Evolutionary conservation across 257 asterid genomes (phyloP), one percentile per base, ranked within the genome.

Genomic region (Handroanthus guayacan): DNA sequence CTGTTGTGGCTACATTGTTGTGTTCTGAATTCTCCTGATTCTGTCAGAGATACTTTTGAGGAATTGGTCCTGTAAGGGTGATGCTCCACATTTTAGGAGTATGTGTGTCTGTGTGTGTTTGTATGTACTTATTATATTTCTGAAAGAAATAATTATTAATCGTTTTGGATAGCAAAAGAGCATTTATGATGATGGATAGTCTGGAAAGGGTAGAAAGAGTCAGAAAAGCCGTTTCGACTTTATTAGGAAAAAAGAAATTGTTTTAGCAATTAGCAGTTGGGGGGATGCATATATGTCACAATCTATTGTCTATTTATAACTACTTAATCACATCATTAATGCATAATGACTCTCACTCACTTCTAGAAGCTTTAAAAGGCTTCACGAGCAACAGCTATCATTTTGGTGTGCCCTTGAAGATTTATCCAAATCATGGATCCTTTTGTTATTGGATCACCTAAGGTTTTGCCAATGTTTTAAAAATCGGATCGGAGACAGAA

Each of bases 261-360:
- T 69, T 14, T 80, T 75, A 80, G 74, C 72, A 57, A 74, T 80
- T 75, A 80, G 74, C 72, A 57, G 78, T 70, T 80, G 71, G 50
- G 78, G 6, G 45, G 5, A 6, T 6, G 6, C 44, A 6, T 1
- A 69, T 51, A 64, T 56, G 74, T 80, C 71, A 71, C 67, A 37
- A 43, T 17, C 31, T 25, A 25, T 54, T 43, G 47, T 65, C 75
- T 58, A 80, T 80, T 75, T 80, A 75, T 75, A 38, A 81, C 5
- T 75, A 69, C 10, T 69, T 80, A 69, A 80, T 75, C 74, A 75
- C 80, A 75, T 80, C 75, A 62, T 75, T 67, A 71, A 54, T 69
- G 18, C 74, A 78, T 63, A 69, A 75, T 62, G 67, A 69, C 77
- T 25, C 73, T 37, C 6, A 13, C 20, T 61, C 52, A 55, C 25